Base-by-base conservation (phyloP, 2,329 filamentous ascomycete species). In the Fusarium phyllophilum region DNA sequence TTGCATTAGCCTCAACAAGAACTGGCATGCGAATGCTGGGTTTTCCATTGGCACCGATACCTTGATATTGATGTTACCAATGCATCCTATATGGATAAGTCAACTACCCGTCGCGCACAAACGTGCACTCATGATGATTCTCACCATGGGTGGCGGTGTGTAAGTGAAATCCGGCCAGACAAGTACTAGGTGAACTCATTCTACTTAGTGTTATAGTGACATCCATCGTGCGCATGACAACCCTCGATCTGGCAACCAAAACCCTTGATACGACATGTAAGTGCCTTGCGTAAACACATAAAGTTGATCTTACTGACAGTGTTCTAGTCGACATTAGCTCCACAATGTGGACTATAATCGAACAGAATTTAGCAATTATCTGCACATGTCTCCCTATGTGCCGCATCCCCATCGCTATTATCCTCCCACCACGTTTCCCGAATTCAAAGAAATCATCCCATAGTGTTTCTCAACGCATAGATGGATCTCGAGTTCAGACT, bases 11-110 rank as follows among this genome's bases (percentile, higher is more conserved):
- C 77, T 86, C 44, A 84, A 83, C 4, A 79, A 78, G 11, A 85
- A 85, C 68, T 89, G 86, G 86, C 85, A 86, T 63, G 82, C 85
- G 49, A 87, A 88, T 70, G 86, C 84, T 3, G 82, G 82, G 2
- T 84, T 85, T 68, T 87, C 85, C 56, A 85, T 88, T 39, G 71
- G 82, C 11, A 85, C 84, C 18, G 86, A 89, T 66, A 61, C 86
- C 20, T 68, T 86, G 62, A 84, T 89, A 45, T 77, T 88, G 45
- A 39, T 81, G 24, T 75, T 89, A 48, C 86, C 87, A 4, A 82
- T 89, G 65, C 82, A 84, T 31, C 84, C 84, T 26, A 81, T 88
- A 20, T 85, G 84, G 80, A 73, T 79, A 24, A 83, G 86, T 49
- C 84, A 86, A 58, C 79, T 88, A 60, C 82, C 82, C 7, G 70